Evolutionary conservation across 75 land plant genomes (phyloP), one percentile per base, ranked within the genome.

Genomic region (Cryptomeria japonica): DNA sequence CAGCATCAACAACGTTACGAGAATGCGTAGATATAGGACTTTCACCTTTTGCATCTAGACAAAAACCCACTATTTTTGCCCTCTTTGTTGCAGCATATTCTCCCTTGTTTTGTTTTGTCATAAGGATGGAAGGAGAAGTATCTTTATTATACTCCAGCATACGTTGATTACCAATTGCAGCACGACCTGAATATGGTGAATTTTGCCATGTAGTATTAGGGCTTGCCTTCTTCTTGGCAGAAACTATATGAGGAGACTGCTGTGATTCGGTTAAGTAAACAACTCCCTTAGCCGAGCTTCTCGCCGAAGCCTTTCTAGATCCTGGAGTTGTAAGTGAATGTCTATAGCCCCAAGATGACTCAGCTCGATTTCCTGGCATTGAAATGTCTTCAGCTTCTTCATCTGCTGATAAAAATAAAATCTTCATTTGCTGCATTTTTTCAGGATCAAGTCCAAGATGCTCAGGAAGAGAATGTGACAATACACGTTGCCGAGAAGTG

Each of bases 371-470:
- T 61, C 61, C 58, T 84, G 92, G 91, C 76, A 90, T 38, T 32
- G 84, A 80, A 34, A 87, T 80, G 82, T 86, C 90, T 55, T 95
- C 94, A 78, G 82, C 90, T 61, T 88, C 87, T 61, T 90, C 91
- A 0, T 91, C 93, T 9, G 44, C 88, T 39, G 95, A 91, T 86
- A 97, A 97, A 91, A 98, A 95, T 84, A 97, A 51, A 89, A 95
- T 89, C 86, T 91, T 96, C 95, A 97, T 91, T 88, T 98, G 96
- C 61, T 93, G 98, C 99, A 98, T 95, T 89, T 94, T 97, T 56
- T 89, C 72, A 15, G 99, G 99, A 88, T 98, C 97, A 84, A 98
- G 96, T 85, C 97, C 92, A 34, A 98, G 95, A 87, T 98, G 99
- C 77, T 94, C 88, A 37, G 99, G 99, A 79, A 98, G 97, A 73